These are phyloP conservation scores for Leccinum aurantiacum DNA, from an alignment of 768 basidiomycete genomes.

Conservation along the genomic window DNA sequence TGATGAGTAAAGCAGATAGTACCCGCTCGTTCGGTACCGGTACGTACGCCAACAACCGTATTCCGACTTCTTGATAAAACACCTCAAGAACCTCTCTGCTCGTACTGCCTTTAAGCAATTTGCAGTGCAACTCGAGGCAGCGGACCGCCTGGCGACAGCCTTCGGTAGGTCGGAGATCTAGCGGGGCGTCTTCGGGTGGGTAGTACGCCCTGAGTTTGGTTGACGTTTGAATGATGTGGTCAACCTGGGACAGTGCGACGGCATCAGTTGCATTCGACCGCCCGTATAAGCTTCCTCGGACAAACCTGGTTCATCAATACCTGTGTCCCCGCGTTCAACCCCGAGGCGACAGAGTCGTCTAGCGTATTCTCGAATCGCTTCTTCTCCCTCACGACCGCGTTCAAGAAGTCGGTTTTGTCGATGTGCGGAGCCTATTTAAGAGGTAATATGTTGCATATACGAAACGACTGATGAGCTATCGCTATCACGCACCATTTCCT, in stretches of 20 bases:
- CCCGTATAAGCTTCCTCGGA: neutral
- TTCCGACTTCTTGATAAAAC: conserved; percentile 96
- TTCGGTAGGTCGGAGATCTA: conserved; percentile 83
- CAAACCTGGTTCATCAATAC: conserved; percentile 90
- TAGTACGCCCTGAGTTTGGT: conserved; percentile 90
- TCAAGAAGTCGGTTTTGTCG: conserved; percentile 91
- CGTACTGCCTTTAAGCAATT: conserved; percentile 87
- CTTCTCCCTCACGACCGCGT: conserved; percentile 92
- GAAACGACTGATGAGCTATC: neutral
- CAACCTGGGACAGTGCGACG: conserved; percentile 58
- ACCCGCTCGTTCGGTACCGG: neutral
- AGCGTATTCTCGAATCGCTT: conserved; percentile 91
- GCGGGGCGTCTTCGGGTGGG: conserved; percentile 72
- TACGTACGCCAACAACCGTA: conserved; percentile 78
- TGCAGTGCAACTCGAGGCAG: conserved; percentile 89
- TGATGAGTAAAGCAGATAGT: neutral
- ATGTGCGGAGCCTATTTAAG: conserved; percentile 72
- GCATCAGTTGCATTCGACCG: neutral
- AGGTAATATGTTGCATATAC: neutral
- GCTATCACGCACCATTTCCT: conserved; percentile 68
- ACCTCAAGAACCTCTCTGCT: conserved; percentile 96
- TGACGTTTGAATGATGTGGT: conserved; percentile 83
- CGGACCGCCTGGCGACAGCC: conserved; percentile 89
- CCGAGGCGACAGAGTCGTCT: conserved; percentile 91
- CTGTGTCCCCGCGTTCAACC: conserved; percentile 93